These are phyloP conservation scores for Globisporangium viniferum DNA, from an alignment of 352 stramenopile species.

Conservation along the genomic window DNA sequence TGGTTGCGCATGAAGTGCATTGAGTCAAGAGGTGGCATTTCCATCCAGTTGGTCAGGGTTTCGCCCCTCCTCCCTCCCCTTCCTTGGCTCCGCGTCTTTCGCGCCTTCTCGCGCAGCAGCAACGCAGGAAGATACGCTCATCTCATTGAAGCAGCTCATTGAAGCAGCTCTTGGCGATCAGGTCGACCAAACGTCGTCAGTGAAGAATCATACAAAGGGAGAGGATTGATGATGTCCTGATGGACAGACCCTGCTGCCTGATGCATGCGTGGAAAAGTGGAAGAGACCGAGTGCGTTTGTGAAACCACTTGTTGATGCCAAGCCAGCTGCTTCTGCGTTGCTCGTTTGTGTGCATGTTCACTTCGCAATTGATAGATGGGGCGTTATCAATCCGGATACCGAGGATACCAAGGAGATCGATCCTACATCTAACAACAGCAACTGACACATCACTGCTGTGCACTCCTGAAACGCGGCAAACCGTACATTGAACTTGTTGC, in stretches of 20 bases:
- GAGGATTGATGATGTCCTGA: background rate
- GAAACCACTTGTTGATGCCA: background rate
- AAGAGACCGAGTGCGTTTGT: background rate
- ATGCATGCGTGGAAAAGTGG: background rate
- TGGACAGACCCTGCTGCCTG: background rate
- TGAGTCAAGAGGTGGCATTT: background rate
- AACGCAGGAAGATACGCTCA: background rate
- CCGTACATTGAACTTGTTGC: background rate
- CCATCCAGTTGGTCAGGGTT: background rate
- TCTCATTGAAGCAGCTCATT: background rate
- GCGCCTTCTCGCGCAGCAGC: conserved; percentile 5
- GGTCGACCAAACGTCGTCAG: background rate
- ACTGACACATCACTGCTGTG: background rate
- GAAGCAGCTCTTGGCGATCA: background rate
- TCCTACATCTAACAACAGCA: background rate
- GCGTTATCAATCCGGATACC: background rate
- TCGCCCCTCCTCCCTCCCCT: background rate
- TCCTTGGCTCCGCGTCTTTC: background rate
- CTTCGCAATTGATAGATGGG: background rate
- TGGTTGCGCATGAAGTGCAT: background rate
- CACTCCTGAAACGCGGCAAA: background rate
- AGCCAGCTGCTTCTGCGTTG: background rate
- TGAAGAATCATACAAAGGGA: background rate
- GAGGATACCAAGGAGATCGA: background rate
- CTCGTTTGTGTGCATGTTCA: background rate